These are phyloP conservation scores for Kregervanrija fluxuum DNA, from an alignment of 805 yeast species.

Conservation along the genomic window DNA sequence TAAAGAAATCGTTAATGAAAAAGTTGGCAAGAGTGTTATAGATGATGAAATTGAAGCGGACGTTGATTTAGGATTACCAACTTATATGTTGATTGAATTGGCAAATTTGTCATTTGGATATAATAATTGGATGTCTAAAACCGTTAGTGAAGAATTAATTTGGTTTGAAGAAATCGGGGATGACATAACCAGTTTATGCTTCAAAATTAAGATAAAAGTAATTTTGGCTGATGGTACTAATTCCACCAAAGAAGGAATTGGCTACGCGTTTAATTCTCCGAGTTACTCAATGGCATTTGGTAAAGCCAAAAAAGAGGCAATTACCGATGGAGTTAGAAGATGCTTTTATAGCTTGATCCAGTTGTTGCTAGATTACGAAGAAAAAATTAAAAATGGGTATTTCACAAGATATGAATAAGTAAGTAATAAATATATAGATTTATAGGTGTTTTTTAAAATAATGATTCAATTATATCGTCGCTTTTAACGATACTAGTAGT, in stretches of 20 bases:
- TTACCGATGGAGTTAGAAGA: slow-evolving; percentile 36
- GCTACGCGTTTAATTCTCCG: slow-evolving; percentile 29
- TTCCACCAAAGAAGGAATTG: slow-evolving; percentile 33
- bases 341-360: slow-evolving; percentile 33
- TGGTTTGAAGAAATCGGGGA: background rate
- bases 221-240: slow-evolving; percentile 38
- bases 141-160: background rate
- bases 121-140: slow-evolving; percentile 38
- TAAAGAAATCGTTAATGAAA: slow-evolving; percentile 1
- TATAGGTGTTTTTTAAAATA: background rate
- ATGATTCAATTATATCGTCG: slow-evolving; percentile 25
- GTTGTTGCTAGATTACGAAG: slow-evolving; percentile 23
- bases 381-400: slow-evolving; percentile 17
- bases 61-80: slow-evolving; percentile 11
- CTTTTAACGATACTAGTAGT: slow-evolving; percentile 38
- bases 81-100: slow-evolving; percentile 22
- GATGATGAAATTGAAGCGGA: slow-evolving; percentile 3
- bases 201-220: slow-evolving; percentile 27
- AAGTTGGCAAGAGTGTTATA: slow-evolving; percentile 9
- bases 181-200: background rate
- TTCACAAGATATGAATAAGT: slow-evolving; percentile 13
- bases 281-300: slow-evolving; percentile 28
- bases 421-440: background rate
- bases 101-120: slow-evolving; percentile 47
- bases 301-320: slow-evolving; percentile 41